Evolutionary conservation across 768 basidiomycete genomes (phyloP), one percentile per base, ranked within the genome.

Genomic region (Termitomyces bulborhizus): DNA sequence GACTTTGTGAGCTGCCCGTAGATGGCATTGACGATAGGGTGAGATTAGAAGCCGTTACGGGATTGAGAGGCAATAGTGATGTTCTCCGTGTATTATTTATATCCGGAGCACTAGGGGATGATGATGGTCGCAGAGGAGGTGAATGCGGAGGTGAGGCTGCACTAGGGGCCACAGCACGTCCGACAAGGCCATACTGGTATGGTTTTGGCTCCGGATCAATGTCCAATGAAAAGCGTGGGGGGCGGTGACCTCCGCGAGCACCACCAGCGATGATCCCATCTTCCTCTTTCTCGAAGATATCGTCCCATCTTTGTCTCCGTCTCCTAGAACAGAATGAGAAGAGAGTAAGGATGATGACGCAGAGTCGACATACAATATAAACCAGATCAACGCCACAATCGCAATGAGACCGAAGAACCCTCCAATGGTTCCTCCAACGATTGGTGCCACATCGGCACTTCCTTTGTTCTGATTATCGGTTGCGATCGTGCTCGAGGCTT

Each of bases 101-200:
- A 45, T 57, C 49, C 0, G 46, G 40, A 36, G 55, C 26, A 56
- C 66, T 52, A 27, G 46, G 9, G 37, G 55, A 40, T 24, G 49
- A 18, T 50, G 60, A 51, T 55, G 58, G 57, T 56, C 66, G 59
- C 57, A 65, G 44, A 5, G 65, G 66, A 4, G 77, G 74, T 2
- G 68, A 69, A 46, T 69, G 62, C 15, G 71, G 75, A 16, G 77
- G 74, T 3, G 72, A 70, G 16, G 58, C 56, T 47, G 72, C 67
- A 18, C 62, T 53, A 64, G 61, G 26, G 60, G 71, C 37, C 64
- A 66, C 62, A 2, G 71, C 70, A 24, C 75, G 76, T 3, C 84
- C 85, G 26, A 86, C 78, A 41, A 81, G 72, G 16, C 83, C 84
- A 58, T 86, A 86, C 60, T 81, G 74, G 62, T 86, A 86, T 24